A percentile compares a stretch with the other conserved stretches of the same genome.
These are phyloP conservation scores for Herpetospermum pedunculosum DNA, from an alignment of 306 rosid species.

Conservation along the genomic window DNA sequence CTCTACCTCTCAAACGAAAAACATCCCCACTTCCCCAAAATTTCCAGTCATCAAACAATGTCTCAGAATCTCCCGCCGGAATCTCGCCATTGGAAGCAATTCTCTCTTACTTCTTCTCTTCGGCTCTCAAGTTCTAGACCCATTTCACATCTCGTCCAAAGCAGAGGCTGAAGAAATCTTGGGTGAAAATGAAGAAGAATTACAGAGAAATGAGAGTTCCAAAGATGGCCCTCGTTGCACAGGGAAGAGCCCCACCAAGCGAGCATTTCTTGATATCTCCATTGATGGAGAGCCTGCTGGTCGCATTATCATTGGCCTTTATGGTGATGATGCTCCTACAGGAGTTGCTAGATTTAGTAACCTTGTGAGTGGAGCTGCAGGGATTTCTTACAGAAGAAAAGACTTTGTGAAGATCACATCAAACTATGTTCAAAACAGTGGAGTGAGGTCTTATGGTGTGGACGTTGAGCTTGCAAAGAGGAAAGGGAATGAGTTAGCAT, in stretches of 20 bases:
- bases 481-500: conserved; percentile 41
- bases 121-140: conserved; percentile 34
- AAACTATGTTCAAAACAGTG: conserved; percentile 57
- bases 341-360: conserved; percentile 58
- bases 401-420: conserved; percentile 74
- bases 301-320: conserved; percentile 50
- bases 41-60: conserved; percentile 32
- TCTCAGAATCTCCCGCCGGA: conserved; percentile 53
- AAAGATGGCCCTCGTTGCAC: conserved; percentile 22
- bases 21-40: conserved; percentile 19
- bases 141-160: conserved; percentile 17
- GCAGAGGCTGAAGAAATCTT: conserved; percentile 50
- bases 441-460: conserved; percentile 73
- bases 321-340: conserved; percentile 41
- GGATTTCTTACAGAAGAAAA: conserved; percentile 81
- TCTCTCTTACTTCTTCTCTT: conserved; percentile 52
- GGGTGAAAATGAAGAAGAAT: conserved; percentile 4
- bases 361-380: conserved; percentile 78
- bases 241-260: conserved; percentile 36
- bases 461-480: conserved; percentile 52
- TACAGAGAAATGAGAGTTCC: conserved; percentile 8
- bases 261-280: conserved; percentile 56
- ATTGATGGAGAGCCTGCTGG: conserved; percentile 63
- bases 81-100: conserved; percentile 41
- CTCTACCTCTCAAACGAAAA: conserved; percentile 27